Conservation (phyloP, 2,329 filamentous ascomycete species). For the Zarea fungicola region DNA sequence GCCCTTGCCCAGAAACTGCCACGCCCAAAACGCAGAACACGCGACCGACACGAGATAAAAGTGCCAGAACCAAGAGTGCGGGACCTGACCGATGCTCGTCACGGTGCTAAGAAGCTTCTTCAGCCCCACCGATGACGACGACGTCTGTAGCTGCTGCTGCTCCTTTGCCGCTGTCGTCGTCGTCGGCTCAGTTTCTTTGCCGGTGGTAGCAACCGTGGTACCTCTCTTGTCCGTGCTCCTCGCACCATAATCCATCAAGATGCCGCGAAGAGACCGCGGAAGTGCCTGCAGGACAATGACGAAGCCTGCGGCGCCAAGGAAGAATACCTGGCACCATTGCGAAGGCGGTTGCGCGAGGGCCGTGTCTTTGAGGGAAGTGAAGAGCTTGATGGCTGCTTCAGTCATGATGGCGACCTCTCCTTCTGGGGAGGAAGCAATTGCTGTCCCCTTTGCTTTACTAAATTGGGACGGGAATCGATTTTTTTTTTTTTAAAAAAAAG, state of each 20-base stretch:
- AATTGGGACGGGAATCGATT: no score
- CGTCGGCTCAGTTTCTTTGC: background rate
- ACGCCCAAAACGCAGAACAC: conserved; percentile 69
- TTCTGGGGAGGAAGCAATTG: background rate
- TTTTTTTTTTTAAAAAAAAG: no score
- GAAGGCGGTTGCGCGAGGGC: conserved; percentile 21
- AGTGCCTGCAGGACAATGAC: conserved; percentile 39
- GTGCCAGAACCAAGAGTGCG: conserved; percentile 83
- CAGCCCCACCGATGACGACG: conserved; percentile 14
- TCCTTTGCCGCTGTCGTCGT: background rate
- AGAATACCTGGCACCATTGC: conserved; percentile 41
- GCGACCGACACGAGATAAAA: conserved; percentile 74
- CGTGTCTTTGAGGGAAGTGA: background rate
- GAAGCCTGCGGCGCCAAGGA: conserved; percentile 35
- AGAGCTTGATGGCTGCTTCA: background rate
- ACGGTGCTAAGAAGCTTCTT: conserved; percentile 26
- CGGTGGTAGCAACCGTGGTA: no score
- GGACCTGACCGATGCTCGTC: conserved; percentile 51
- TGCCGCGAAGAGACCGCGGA: conserved; percentile 38
- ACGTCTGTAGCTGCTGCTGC: conserved; percentile 5
- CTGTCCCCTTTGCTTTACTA: no score
- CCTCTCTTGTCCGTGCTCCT: conserved; percentile 31
- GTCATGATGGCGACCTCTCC: background rate
- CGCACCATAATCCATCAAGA: conserved; percentile 48
- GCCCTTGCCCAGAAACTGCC: conserved; percentile 55